Evolutionary conservation across 2,329 filamentous ascomycete species (phyloP).

Genomic region (Penicillium sp.): DNA sequence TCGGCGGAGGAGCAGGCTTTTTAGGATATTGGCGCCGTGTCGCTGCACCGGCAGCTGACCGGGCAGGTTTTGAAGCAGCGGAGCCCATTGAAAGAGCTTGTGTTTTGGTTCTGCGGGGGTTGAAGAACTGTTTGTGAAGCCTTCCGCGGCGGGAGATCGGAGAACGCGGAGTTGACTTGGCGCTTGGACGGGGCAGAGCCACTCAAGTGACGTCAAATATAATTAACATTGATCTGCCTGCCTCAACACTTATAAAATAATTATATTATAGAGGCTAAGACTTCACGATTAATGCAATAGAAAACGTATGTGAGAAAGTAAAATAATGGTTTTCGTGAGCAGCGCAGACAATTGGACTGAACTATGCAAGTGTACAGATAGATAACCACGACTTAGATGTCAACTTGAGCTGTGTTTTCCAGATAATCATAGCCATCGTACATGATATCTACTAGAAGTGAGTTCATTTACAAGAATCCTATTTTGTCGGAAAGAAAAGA

Average conservation of each 20-base stretch:
- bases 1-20: constrained; percentile 39
- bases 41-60: constrained; percentile 50
- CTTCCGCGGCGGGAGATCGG: constrained; percentile 21
- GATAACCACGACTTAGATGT: not conserved
- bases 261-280: not conserved
- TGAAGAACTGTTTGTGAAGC: constrained; percentile 1
- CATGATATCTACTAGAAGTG: not conserved
- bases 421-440: not conserved
- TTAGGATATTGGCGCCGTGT: constrained; percentile 59
- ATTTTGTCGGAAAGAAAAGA: not conserved
- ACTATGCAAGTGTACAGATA: not conserved
- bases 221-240: constrained; percentile 3
- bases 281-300: not conserved
- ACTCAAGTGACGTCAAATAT: constrained; percentile 25
- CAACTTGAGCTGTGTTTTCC: not conserved
- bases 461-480: not conserved
- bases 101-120: not conserved
- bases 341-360: not conserved
- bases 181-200: constrained; percentile 5
- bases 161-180: constrained; percentile 22
- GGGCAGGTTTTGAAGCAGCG: constrained; percentile 58
- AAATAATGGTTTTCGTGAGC: not conserved
- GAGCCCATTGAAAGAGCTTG: constrained; percentile 52
- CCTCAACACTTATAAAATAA: not conserved
- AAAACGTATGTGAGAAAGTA: not conserved